Conservation (phyloP, 1,284 basidiomycete genomes). For the Trichosporon ovoides region DNA sequence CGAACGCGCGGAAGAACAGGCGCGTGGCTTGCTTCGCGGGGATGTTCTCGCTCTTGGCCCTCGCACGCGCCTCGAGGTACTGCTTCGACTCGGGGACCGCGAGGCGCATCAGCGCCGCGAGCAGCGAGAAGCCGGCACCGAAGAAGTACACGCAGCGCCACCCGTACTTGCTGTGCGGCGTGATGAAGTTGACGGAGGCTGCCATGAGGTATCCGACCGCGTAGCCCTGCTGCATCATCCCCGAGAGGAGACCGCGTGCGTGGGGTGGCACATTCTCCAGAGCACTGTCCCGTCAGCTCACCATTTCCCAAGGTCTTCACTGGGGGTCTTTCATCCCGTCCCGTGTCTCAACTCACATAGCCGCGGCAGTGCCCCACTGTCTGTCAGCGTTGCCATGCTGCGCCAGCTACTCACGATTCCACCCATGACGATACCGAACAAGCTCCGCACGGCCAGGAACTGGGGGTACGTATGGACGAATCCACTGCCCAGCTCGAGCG, state of each 20-base stretch:
- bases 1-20: slow-evolving; percentile 66
- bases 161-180: slow-evolving; percentile 40
- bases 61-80: slow-evolving; percentile 54
- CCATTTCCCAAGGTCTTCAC: too few species aligned
- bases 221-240: slow-evolving; percentile 78
- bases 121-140: slow-evolving; percentile 63
- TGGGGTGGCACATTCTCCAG: slow-evolving; percentile 87
- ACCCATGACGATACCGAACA: slow-evolving; percentile 83
- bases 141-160: slow-evolving; percentile 55
- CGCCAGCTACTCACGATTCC: slow-evolving; percentile 33
- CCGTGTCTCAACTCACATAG: not conserved
- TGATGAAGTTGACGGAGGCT: slow-evolving; percentile 68
- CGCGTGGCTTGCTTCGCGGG: slow-evolving; percentile 55
- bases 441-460: slow-evolving; percentile 54
- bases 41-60: slow-evolving; percentile 47
- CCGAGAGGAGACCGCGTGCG: slow-evolving; percentile 76
- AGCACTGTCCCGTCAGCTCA: slow-evolving; percentile 52
- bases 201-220: slow-evolving; percentile 54
- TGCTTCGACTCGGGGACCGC: slow-evolving; percentile 73
- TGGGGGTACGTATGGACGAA: slow-evolving; percentile 50
- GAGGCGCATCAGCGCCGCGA: slow-evolving; percentile 67
- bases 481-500: slow-evolving; percentile 67
- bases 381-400: too few species aligned
- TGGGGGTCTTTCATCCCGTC: too few species aligned
- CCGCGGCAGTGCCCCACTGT: not conserved